Conservation (phyloP, 2,329 filamentous ascomycete genomes). For the Bipolaris victoriae region DNA sequence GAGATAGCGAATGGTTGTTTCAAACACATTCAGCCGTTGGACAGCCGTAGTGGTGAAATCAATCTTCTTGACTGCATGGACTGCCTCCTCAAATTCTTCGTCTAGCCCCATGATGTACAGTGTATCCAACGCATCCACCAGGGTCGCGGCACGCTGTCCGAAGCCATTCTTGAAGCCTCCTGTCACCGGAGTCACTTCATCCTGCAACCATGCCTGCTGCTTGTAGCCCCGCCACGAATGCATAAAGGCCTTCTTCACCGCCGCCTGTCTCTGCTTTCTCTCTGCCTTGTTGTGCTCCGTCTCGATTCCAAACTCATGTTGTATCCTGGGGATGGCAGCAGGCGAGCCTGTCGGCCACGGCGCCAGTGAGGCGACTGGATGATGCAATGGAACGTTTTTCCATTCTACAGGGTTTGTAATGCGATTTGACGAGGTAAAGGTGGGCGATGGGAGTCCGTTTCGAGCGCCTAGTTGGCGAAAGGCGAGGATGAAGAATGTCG, state of each 20-base stretch:
- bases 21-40: slow-evolving; percentile 46
- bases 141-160: slow-evolving; percentile 63
- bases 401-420: slow-evolving; percentile 42
- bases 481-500: slow-evolving; percentile 37
- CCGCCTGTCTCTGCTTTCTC: slow-evolving; percentile 38
- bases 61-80: slow-evolving; percentile 58
- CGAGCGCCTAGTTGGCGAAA: slow-evolving; percentile 38
- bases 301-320: slow-evolving; percentile 46
- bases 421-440: slow-evolving; percentile 30
- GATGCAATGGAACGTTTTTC: slow-evolving; percentile 40
- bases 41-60: slow-evolving; percentile 58
- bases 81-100: slow-evolving; percentile 63
- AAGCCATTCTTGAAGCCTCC: slow-evolving; percentile 57
- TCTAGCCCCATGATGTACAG: slow-evolving; percentile 67
- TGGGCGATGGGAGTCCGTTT: slow-evolving; percentile 28
- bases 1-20: slow-evolving; percentile 50
- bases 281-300: slow-evolving; percentile 41
- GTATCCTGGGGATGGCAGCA: slow-evolving; percentile 44
- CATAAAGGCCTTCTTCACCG: slow-evolving; percentile 47
- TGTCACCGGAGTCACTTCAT: slow-evolving; percentile 59
- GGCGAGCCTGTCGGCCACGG: slow-evolving; percentile 42
- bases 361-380: slow-evolving; percentile 42
- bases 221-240: slow-evolving; percentile 59
- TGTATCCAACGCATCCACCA: slow-evolving; percentile 67
- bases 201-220: slow-evolving; percentile 59